Evolutionary conservation across 768 basidiomycete species (phyloP).

Genomic region (Naganishia vaughanmartiniae): DNA sequence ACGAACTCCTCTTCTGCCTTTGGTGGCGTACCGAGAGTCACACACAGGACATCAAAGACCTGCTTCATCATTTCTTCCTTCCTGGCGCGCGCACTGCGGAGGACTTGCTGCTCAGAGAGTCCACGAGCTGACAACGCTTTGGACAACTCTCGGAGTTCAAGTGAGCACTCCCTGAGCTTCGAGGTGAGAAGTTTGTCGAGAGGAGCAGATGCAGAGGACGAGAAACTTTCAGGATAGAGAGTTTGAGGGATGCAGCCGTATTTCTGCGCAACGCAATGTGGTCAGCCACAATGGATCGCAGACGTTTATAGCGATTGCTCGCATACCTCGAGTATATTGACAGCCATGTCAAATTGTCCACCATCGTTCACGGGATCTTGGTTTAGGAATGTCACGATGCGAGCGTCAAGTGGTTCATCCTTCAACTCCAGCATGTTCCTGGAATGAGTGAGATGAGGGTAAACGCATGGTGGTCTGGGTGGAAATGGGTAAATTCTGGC

Average conservation of each 20-base stretch:
- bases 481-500: not conserved
- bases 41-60: conserved; percentile 76
- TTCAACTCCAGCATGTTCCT: conserved; percentile 72
- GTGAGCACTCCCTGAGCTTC: conserved; percentile 85
- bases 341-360: conserved; percentile 92
- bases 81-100: conserved; percentile 65
- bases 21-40: conserved; percentile 83
- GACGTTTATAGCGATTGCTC: not conserved
- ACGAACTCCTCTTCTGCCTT: conserved; percentile 65
- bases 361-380: conserved; percentile 80
- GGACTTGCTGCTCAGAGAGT: conserved; percentile 53
- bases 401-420: conserved; percentile 74
- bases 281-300: not conserved
- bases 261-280: conserved; percentile 54
- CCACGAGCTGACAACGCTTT: conserved; percentile 55
- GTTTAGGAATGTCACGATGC: conserved; percentile 74
- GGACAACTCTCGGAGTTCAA: conserved; percentile 69
- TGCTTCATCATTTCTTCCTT: conserved; percentile 83
- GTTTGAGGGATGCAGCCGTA: conserved; percentile 86
- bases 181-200: conserved; percentile 78
- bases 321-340: conserved; percentile 64
- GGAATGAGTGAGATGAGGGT: too few species aligned
- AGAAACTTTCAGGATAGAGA: conserved; percentile 74
- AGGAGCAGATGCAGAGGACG: conserved; percentile 70
- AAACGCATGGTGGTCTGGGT: not conserved